Base-by-base conservation (phyloP, 1,284 basidiomycete genomes). In the Microbotryum violaceum region DNA sequence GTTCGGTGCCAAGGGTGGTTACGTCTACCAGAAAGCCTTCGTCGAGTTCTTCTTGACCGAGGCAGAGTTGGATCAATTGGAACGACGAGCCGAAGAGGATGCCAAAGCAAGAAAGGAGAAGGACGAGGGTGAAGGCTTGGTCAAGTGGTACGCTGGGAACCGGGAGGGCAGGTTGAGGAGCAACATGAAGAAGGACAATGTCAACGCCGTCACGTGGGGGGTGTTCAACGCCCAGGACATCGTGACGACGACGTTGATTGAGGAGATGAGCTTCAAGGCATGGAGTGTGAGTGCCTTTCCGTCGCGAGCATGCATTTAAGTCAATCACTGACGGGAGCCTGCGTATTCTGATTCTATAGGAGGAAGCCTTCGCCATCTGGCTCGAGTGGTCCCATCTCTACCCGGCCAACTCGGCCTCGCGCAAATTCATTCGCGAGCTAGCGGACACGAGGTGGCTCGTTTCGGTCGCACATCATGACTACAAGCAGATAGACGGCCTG, bases 361-460 rank as follows among this genome's bases (percentile, higher is more conserved):
- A 96, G 48, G 96, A 98, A 76, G 94, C 92, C 1, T 98, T 97
- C 74, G 87, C 85, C 9, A 94, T 96, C 66, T 99, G 94, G 94
- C 81, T 82, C 3, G 89, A 94, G 70, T 99, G 96, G 94, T 86
- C 90, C 21, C 82, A 86, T 27, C 85, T 90, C 64, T 97, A 92
- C 74, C 83, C 87, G 1, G 85, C 87, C 2, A 79, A 76, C 9
- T 91, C 91, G 0, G 77, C 81, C 8, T 86, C 91, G 60, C 82
- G 91, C 56, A 78, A 78, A 57, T 73, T 93, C 25, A 79, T 99
- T 27, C 86, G 93, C 58, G 69, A 76, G 8, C 82, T 97, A 33
- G 79, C 83, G 56, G 80, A 86, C 57, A 79, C 83, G 58, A 82
- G 88, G 61, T 99, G 94, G 93, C 79, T 99, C 57, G 85, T 98